These are phyloP conservation scores for Fusarium domesticum DNA, from an alignment of 2,329 filamentous ascomycete genomes.

Conservation along the genomic window DNA sequence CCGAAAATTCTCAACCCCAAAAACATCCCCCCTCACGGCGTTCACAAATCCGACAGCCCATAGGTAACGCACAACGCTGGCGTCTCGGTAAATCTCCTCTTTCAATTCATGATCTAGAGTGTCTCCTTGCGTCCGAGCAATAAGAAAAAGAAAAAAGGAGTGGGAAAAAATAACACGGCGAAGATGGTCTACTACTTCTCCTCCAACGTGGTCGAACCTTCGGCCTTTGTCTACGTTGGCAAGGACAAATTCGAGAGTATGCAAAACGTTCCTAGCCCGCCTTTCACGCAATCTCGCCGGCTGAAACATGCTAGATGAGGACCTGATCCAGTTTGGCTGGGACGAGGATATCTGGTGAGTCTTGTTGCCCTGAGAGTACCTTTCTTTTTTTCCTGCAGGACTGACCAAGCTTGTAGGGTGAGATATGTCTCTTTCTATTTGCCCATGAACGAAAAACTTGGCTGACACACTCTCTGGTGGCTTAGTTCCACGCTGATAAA, in stretches of 20 bases:
- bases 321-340: constrained; percentile 90
- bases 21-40: too few relatives aligned
- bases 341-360: constrained; percentile 90
- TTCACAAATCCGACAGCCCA: too few relatives aligned
- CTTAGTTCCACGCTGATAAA: constrained; percentile 99
- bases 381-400: too few relatives aligned
- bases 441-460: too few relatives aligned
- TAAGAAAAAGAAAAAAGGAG: too few relatives aligned
- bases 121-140: too few relatives aligned
- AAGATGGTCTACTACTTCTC: constrained; percentile 98
- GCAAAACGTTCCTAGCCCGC: constrained; percentile 31
- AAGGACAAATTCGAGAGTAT: constrained; percentile 99
- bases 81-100: too few relatives aligned
- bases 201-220: constrained; percentile 75
- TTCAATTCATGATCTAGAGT: too few relatives aligned
- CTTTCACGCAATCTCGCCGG: constrained; percentile 5
- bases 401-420: constrained; percentile 18
- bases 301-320: constrained; percentile 68
- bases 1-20: neutral
- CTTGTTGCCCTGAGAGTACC: neutral
- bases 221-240: constrained; percentile 90
- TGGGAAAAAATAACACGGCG: neutral
- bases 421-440: neutral
- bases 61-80: too few relatives aligned
- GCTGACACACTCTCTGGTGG: too few relatives aligned